Evolutionary conservation across 2,329 filamentous ascomycete genomes (phyloP), one percentile per base, ranked within the genome.

Genomic region (Sphaceloma murrayae): DNA sequence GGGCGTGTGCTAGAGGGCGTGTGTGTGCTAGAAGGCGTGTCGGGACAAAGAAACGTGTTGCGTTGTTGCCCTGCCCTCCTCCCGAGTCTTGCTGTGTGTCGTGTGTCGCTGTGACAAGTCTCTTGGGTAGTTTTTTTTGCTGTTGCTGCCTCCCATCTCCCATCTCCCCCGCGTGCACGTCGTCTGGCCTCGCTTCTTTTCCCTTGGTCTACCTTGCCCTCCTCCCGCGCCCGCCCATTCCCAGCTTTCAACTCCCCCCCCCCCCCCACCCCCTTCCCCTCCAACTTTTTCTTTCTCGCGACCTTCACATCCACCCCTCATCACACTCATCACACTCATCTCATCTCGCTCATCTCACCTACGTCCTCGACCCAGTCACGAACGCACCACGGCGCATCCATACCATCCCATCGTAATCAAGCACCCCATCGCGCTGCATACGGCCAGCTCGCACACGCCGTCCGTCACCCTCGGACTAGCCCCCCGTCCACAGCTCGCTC

Each of bases 41-140:
- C 19, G 24, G 26, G 36, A 40, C 36, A 40, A 40, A 40, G 36
- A 40, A 40, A 40, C 36, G 36, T 40, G 36, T 40, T 27, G 31
- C 22, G 24, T 40, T 19, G 9, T 10, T 13, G 17, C 11, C 11
- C 11, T 24, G 24, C 17, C 22, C 16, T 22, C 24, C 5, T 14
- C 10, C 14, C 19, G 7, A 16, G 13, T 18, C 7, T 16, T 16
- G 19, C 6, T 22, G 36, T 22, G 19, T 16, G 10, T 8, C 22
- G 22, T 22, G 19, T 22, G n/a, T 26, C 30, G 36, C 19, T 40
- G 22, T 34, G 13, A 13, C 31, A 22, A 11, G 36, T 30, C 19
- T 27, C 24, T 6, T 7, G 11, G 24, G 6, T 27, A 6, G 24
- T 27, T 27, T 7, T 6, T 27, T 11, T 11, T 27, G 24, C 11